Evolutionary conservation across 2,329 filamentous ascomycete genomes (phyloP), one percentile per base, ranked within the genome.

Genomic region (Neonectria magnoliae): DNA sequence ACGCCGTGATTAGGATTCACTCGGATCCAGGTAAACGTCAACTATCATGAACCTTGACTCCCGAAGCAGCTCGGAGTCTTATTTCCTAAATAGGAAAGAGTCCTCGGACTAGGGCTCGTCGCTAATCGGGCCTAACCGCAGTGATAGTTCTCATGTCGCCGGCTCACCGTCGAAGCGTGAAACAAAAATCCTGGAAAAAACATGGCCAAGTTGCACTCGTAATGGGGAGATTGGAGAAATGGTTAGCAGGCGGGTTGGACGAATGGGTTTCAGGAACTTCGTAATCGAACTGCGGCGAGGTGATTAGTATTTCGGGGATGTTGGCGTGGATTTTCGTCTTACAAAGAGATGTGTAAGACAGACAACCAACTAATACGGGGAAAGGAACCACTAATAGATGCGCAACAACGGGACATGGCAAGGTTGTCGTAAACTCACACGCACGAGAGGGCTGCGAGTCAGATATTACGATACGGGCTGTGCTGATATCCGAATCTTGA

Each of bases 391-490:
- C 53, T 31, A 38, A 45, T 36, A 20, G 59, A 47, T 22, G 27
- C 16, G 27, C n/a, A 2, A 22, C 4, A 42, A 29, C 27, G 2
- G 14, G 14, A 31, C 47, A 36, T 29, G 22, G 18, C 16, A 14
- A 27, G 25, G 31, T 27, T 51, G 14, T 4, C n/a, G 45, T 47
- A 29, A 47, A 42, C 27, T 45, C 29, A 45, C 18, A 8, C 14
- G n/a, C 14, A 38, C 36, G 36, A 38, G 18, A 41, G 16, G 9
- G 18, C 18, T 57, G 59, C 59, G 59, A 62, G 53, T 57, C 59
- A 62, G 52, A 62, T 61, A 55, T 44, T 25, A n/a, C 22, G 31
- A 42, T 51, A 52, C 38, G 45, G 53, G 53, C 44, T 38, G 31
- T 51, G 53, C 33, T 33, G 20, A 31, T 27, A 42, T 31, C 38